phyloP scores from a whole-genome alignment of 139 green algal genomes.

The Diplosphaera chodatii region DNA sequence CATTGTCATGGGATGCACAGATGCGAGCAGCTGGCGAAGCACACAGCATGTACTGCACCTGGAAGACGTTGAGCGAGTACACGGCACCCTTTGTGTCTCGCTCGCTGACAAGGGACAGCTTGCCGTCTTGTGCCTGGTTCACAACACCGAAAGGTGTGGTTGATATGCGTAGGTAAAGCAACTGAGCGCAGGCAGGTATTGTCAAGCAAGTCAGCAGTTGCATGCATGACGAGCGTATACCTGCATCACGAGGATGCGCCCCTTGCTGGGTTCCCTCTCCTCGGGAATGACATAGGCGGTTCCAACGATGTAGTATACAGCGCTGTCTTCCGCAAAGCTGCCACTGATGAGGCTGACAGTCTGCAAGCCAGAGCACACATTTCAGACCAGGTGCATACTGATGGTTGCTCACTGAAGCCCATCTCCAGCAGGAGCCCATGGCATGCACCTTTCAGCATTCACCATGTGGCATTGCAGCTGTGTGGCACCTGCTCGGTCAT shows the following conservation, averaged over 20 bases:
- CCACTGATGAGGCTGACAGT: constrained; percentile 27
- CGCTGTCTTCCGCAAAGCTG: constrained; percentile 35
- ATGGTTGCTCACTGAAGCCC: no score
- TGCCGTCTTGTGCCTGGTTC: constrained; percentile 23
- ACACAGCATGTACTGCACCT: constrained; percentile 4
- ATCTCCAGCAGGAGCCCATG: no score
- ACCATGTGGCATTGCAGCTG: constrained; percentile 43
- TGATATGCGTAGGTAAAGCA: no score
- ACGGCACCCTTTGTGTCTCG: constrained; percentile 81
- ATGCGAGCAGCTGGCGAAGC: no score
- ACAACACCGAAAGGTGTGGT: no score
- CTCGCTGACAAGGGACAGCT: constrained; percentile 61
- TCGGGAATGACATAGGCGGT: constrained; percentile 60
- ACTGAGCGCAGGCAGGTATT: no score
- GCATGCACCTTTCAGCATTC: no score
- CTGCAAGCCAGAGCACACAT: constrained; percentile 9
- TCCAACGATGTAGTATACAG: constrained; percentile 76
- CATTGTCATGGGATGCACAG: no score
- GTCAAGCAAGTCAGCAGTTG: no score
- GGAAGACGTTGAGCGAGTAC: constrained; percentile 73
- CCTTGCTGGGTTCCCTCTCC: constrained; percentile 80
- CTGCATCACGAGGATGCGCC: constrained; percentile 69
- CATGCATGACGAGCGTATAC: no score
- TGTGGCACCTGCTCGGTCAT: constrained; percentile 43
- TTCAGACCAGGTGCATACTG: no score